Percentiles rank a stretch among this genome's conserved stretches.
These are phyloP conservation scores for Cyclotella sp. DNA, from an alignment of 108 stramenopile genomes.

Conservation along the genomic window DNA sequence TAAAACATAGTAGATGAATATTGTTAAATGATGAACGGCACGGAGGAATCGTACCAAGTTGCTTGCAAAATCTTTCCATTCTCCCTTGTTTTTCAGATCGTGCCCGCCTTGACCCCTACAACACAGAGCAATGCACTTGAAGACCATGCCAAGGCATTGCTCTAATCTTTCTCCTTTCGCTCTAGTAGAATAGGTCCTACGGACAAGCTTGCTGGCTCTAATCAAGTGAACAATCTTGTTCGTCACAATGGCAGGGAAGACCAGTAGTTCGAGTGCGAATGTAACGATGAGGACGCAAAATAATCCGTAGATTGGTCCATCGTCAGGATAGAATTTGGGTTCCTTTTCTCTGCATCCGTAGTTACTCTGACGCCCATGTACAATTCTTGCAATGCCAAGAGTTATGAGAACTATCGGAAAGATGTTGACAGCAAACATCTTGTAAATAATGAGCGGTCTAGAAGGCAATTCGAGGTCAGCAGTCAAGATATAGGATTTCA, in stretches of 20 bases:
- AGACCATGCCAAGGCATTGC: conserved; percentile 23
- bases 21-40: too few relatives aligned
- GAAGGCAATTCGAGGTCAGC: too few relatives aligned
- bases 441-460: conserved; percentile 30
- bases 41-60: conserved; percentile 23
- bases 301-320: conserved; percentile 10
- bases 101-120: conserved; percentile 22
- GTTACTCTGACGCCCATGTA: conserved; percentile 18
- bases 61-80: conserved; percentile 49
- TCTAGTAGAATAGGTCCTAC: conserved; percentile 21
- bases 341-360: conserved; percentile 37
- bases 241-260: conserved; percentile 33
- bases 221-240: conserved; percentile 24
- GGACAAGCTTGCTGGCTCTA: conserved; percentile 2
- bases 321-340: conserved; percentile 10
- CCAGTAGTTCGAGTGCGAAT: conserved; percentile 40
- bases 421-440: conserved; percentile 30
- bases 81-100: conserved; percentile 50
- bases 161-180: conserved; percentile 38
- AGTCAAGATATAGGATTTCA: too few relatives aligned
- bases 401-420: conserved; percentile 22
- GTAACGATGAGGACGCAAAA: conserved; percentile 36
- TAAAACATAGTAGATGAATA: not conserved
- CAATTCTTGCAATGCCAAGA: conserved; percentile 8
- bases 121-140: conserved; percentile 32